A percentile compares a stretch with the other conserved stretches of the same genome.
Conservation (phyloP, 2,329 filamentous ascomycete genomes). For the Aspergillus tanneri region DNA sequence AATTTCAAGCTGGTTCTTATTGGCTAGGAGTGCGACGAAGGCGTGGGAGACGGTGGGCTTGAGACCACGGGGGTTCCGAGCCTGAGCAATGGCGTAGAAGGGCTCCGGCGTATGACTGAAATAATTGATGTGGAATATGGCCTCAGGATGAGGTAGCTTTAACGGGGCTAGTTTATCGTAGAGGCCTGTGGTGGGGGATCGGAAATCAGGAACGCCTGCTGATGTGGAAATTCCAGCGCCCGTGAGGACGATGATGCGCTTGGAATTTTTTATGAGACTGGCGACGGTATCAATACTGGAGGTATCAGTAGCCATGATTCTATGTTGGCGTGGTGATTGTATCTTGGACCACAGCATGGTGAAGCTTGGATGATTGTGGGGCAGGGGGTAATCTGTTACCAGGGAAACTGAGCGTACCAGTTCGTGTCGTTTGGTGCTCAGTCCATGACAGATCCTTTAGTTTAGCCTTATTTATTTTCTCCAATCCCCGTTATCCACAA, state of each 20-base stretch:
- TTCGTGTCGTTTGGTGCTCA: no score
- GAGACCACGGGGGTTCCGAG: conserved; percentile 82
- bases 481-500: no score
- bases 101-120: conserved; percentile 75
- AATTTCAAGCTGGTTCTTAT: conserved; percentile 72
- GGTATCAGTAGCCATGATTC: no score
- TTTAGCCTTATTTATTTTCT: no score
- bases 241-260: conserved; percentile 34
- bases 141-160: conserved; percentile 77
- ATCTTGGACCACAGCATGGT: no score
- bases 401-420: no score
- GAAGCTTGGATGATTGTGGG: no score
- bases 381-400: no score
- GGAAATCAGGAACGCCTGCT: conserved; percentile 75
- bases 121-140: conserved; percentile 81
- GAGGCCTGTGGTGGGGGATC: conserved; percentile 78
- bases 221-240: conserved; percentile 69
- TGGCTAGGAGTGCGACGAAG: conserved; percentile 73
- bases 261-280: conserved; percentile 10
- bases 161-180: conserved; percentile 80
- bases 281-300: background rate
- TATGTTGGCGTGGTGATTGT: no score
- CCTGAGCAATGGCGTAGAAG: conserved; percentile 81
- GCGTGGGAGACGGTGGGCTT: conserved; percentile 78
- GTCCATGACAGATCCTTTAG: no score